Percentiles rank a stretch among this genome's conserved stretches.
Conservation (phyloP, 1,139 yeast genomes). For the Hanseniaspora gamundiae region DNA sequence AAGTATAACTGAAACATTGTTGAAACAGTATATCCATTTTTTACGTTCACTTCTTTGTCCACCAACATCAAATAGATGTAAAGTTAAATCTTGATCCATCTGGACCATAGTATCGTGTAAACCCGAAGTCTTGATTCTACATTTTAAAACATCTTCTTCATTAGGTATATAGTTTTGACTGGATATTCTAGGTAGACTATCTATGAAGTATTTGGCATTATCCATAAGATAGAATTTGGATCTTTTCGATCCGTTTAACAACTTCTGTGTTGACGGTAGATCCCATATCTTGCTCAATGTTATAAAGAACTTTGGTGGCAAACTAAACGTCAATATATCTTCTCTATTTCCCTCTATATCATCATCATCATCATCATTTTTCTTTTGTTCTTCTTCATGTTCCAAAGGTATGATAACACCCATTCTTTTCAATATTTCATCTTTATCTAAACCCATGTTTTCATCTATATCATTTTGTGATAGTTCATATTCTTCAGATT, state of each 20-base stretch:
- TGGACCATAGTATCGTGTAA: slow-evolving; percentile 73
- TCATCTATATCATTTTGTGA: slow-evolving; percentile 33
- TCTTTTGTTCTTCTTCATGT: background rate
- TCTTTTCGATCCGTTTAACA: slow-evolving; percentile 44
- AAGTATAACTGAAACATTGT: slow-evolving; percentile 77
- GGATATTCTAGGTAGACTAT: slow-evolving; percentile 53
- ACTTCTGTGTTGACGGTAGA: slow-evolving; percentile 44
- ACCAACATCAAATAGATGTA: slow-evolving; percentile 87
- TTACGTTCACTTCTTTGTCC: slow-evolving; percentile 90
- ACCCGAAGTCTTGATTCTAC: slow-evolving; percentile 89
- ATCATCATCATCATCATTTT: background rate
- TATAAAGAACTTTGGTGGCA: slow-evolving; percentile 29
- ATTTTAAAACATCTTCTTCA: slow-evolving; percentile 66
- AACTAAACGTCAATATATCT: slow-evolving; percentile 3
- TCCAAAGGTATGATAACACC: background rate
- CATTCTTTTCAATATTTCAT: background rate
- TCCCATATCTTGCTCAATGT: slow-evolving; percentile 42
- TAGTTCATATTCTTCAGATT: slow-evolving; percentile 11
- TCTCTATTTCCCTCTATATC: background rate
- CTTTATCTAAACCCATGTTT: slow-evolving; percentile 34
- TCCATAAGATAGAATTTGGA: slow-evolving; percentile 78
- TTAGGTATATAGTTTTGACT: slow-evolving; percentile 54
- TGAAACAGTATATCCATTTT: slow-evolving; percentile 93
- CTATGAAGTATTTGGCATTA: slow-evolving; percentile 71
- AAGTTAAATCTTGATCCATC: slow-evolving; percentile 48